Percentiles rank a stretch among this genome's conserved stretches.
phyloP scores from a whole-genome alignment of 2,329 filamentous ascomycete genomes.

The Ophiostoma perfectum region DNA sequence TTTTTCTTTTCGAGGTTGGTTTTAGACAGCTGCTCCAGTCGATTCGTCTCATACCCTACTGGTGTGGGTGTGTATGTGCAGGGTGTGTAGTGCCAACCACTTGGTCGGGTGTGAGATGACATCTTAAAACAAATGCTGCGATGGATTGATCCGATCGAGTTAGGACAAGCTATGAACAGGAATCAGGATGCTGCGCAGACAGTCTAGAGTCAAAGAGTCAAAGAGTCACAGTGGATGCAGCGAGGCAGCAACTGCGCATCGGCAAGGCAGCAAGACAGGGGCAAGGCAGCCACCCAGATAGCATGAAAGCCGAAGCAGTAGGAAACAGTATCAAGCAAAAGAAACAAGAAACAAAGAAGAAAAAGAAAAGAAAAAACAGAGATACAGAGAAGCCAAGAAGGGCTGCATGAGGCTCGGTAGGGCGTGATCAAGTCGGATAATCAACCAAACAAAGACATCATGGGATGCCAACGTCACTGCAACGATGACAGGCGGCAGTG shows the following conservation, averaged over 20 bases:
- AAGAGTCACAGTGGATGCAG: conserved; percentile 20
- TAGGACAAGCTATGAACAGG: too few relatives aligned
- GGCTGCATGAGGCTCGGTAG: neutral
- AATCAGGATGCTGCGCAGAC: too few relatives aligned
- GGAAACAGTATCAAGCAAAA: neutral
- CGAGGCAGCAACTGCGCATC: conserved; percentile 18
- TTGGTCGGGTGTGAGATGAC: neutral
- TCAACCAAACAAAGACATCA: neutral
- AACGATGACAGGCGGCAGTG: neutral
- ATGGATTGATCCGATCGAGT: too few relatives aligned
- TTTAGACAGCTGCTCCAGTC: too few relatives aligned
- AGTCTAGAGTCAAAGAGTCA: neutral
- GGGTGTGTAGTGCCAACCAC: conserved; percentile 1
- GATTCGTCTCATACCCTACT: too few relatives aligned
- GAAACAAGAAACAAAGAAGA: neutral
- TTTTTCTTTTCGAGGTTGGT: neutral
- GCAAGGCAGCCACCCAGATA: neutral
- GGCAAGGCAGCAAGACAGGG: conserved; percentile 14
- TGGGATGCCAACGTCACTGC: neutral
- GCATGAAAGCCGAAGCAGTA: neutral
- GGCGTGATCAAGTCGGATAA: neutral
- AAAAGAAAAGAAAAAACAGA: neutral
- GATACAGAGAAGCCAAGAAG: neutral
- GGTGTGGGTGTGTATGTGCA: neutral
- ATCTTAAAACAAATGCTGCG: neutral